Percentiles rank a stretch among this genome's conserved stretches.
These are phyloP conservation scores for Trichoderma erinaceum DNA, from an alignment of 495 filamentous ascomycete species.

Conservation along the genomic window DNA sequence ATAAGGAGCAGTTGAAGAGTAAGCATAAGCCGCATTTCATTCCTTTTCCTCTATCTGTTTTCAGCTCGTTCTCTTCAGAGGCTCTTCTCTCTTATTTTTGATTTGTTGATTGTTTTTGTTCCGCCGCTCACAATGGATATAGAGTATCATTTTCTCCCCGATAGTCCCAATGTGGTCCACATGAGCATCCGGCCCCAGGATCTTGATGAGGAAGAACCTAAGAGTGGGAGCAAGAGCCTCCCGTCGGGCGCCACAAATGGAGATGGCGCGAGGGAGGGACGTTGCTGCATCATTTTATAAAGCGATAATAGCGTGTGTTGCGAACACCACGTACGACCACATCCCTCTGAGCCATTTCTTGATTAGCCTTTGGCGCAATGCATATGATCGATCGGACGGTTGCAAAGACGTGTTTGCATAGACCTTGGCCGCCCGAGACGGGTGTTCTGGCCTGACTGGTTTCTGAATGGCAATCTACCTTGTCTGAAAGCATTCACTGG, in stretches of 20 bases:
- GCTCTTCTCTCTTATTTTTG: not conserved
- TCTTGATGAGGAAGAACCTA: conserved; percentile 28
- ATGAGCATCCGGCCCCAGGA: conserved; percentile 16
- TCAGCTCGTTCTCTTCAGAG: not conserved
- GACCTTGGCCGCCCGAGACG: not conserved
- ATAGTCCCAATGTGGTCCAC: conserved; percentile 64
- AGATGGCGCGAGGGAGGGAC: conserved; percentile 61
- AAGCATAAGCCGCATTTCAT: conserved; percentile 15
- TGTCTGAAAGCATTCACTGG: not conserved
- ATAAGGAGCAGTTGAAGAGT: conserved; percentile 66
- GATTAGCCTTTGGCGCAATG: not conserved
- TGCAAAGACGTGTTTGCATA: not conserved
- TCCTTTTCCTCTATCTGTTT: not conserved
- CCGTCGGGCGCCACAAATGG: conserved; percentile 53
- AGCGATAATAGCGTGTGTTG: conserved; percentile 15
- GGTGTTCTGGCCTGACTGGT: not conserved
- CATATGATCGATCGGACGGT: not conserved
- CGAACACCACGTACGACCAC: conserved; percentile 17
- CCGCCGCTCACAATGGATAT: conserved; percentile 18
- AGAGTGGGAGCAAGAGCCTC: conserved; percentile 61
- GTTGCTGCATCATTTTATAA: conserved; percentile 74
- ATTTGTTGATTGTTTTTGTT: not conserved
- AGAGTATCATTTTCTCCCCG: conserved; percentile 76
- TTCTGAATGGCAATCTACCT: not conserved
- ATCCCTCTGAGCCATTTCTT: not conserved